A percentile compares a stretch with the other conserved stretches of the same genome.
Evolutionary conservation across 441 rosid genomes (phyloP).

Genomic region (Brassica hybrid): DNA sequence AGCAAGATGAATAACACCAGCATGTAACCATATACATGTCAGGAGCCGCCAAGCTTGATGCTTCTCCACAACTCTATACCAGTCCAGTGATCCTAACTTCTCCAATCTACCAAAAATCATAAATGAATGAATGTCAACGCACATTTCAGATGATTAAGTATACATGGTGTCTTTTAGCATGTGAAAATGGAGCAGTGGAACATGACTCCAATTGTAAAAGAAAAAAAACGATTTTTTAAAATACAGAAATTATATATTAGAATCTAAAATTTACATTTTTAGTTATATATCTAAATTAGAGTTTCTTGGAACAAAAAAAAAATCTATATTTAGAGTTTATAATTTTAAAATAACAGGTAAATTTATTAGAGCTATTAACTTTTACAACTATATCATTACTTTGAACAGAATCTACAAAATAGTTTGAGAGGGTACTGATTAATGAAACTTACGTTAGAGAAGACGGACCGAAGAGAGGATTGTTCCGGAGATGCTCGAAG

Average conservation of each 20-base stretch:
- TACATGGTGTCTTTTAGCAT: background rate
- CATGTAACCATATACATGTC: constrained; percentile 63
- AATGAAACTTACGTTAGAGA: constrained; percentile 49
- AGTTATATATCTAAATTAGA: too few relatives aligned
- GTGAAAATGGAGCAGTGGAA: background rate
- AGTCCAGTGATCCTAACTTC: constrained; percentile 58
- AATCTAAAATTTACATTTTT: too few relatives aligned
- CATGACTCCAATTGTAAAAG: background rate
- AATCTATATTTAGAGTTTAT: too few relatives aligned
- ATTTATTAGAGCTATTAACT: background rate
- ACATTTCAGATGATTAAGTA: background rate
- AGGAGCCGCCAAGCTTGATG: constrained; percentile 65
- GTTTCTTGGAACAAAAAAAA: too few relatives aligned
- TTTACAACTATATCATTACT: background rate
- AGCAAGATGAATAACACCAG: constrained; percentile 58
- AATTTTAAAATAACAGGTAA: background rate
- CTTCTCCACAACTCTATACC: constrained; percentile 49
- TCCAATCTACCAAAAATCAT: constrained; percentile 43
- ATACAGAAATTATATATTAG: background rate
- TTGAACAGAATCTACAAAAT: background rate
- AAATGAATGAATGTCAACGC: background rate
- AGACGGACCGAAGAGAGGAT: constrained; percentile 88
- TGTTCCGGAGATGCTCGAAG: constrained; percentile 70
- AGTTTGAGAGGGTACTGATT: background rate
- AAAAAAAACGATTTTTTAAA: too few relatives aligned